Evolutionary conservation across 2,329 filamentous ascomycete genomes (phyloP).

Genomic region (Calonectria honghensis): DNA sequence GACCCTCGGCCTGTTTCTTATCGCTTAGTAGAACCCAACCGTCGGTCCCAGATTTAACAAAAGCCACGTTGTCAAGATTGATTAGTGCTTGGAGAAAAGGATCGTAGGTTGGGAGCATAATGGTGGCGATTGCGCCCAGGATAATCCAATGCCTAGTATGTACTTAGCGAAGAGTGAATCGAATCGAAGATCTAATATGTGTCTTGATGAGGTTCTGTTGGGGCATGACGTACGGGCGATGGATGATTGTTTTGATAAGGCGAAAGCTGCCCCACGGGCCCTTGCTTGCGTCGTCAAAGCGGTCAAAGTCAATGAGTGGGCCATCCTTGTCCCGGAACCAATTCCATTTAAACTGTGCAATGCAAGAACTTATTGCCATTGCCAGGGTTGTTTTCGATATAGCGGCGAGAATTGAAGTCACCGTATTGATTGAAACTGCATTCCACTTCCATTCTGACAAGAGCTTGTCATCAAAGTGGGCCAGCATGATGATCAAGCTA

Average conservation of each 20-base stretch:
- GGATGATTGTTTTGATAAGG: background rate
- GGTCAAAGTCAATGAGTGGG: background rate
- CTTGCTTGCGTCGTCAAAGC: background rate
- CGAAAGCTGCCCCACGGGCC: background rate
- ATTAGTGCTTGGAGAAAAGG: background rate
- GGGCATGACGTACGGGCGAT: background rate
- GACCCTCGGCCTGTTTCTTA: no score
- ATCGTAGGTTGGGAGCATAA: background rate
- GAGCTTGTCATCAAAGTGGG: background rate
- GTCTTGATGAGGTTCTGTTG: background rate
- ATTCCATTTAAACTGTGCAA: background rate
- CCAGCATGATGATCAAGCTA: background rate
- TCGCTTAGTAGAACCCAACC: no score
- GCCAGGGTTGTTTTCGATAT: background rate
- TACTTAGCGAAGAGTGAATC: background rate
- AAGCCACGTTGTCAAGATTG: background rate
- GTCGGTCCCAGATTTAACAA: no score
- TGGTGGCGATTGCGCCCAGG: background rate
- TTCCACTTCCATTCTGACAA: background rate
- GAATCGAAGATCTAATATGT: background rate
- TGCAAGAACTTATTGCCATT: background rate
- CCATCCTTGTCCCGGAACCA: background rate
- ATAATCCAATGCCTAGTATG: background rate
- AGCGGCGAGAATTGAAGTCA: background rate
- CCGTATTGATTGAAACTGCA: background rate